Evolutionary conservation across 2,329 filamentous ascomycete species (phyloP).

Genomic region (Scytalidium sp.): DNA sequence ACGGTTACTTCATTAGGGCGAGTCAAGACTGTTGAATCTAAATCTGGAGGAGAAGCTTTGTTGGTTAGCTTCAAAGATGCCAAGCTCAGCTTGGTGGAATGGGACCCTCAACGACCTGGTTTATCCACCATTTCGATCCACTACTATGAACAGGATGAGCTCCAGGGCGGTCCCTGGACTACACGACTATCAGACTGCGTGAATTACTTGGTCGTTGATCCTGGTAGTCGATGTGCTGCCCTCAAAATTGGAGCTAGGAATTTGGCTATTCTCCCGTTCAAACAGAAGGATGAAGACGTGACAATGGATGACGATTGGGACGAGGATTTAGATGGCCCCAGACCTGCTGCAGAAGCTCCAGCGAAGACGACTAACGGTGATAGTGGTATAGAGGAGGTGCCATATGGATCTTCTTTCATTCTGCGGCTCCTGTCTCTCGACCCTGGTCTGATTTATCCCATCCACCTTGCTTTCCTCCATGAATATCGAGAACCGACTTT

Average conservation of each 20-base stretch:
- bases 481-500: slow-evolving; percentile 98
- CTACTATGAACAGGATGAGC: slow-evolving; percentile 94
- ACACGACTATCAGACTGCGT: slow-evolving; percentile 70
- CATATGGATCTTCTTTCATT: slow-evolving; percentile 90
- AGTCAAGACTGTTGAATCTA: slow-evolving; percentile 69
- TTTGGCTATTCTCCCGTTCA: slow-evolving; percentile 90
- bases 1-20: slow-evolving; percentile 80
- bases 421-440: slow-evolving; percentile 86
- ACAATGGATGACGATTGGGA: slow-evolving; percentile 85
- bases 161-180: slow-evolving; percentile 79
- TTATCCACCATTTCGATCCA: slow-evolving; percentile 92
- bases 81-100: slow-evolving; percentile 89
- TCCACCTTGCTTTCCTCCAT: slow-evolving; percentile 89
- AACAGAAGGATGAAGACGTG: slow-evolving; percentile 80
- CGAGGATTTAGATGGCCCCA: slow-evolving; percentile 71
- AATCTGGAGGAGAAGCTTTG: slow-evolving; percentile 79
- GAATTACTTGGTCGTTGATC: slow-evolving; percentile 84
- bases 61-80: slow-evolving; percentile 85
- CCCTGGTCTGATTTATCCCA: slow-evolving; percentile 79
- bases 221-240: slow-evolving; percentile 87
- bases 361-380: slow-evolving; percentile 23
- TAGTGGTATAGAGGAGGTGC: slow-evolving; percentile 47
- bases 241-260: slow-evolving; percentile 88
- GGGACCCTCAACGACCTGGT: slow-evolving; percentile 77
- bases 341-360: slow-evolving; percentile 45